phyloP scores from a whole-genome alignment of 148 eudicot genomes.

The Fagopyrum esculentum region DNA sequence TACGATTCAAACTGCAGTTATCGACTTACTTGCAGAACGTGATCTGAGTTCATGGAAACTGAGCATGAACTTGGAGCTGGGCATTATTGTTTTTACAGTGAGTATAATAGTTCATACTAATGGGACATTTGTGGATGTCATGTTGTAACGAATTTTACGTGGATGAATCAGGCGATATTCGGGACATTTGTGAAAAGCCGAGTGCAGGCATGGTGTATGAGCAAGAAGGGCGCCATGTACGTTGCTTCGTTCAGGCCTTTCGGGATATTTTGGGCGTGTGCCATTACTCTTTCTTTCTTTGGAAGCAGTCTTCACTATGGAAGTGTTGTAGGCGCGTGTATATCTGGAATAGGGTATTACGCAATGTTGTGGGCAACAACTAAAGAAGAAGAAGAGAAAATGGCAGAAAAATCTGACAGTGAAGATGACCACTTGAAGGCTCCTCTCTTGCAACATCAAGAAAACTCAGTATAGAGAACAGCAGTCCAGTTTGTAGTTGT shows the following conservation, averaged over 20 bases:
- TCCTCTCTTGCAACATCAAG: slow-evolving; percentile 27
- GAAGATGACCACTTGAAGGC: slow-evolving; percentile 18
- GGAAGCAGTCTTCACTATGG: slow-evolving; percentile 66
- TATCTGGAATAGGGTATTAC: slow-evolving; percentile 56
- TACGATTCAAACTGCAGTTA: slow-evolving; percentile 49
- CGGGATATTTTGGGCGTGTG: slow-evolving; percentile 61
- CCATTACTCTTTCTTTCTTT: slow-evolving; percentile 54
- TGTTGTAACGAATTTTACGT: not conserved
- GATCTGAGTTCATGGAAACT: slow-evolving; percentile 56
- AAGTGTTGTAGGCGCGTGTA: slow-evolving; percentile 58
- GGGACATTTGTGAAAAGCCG: slow-evolving; percentile 58
- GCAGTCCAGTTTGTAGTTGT: too few species aligned
- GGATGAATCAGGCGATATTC: slow-evolving; percentile 33
- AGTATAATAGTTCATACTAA: not conserved
- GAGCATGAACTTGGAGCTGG: slow-evolving; percentile 45
- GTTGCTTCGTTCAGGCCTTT: slow-evolving; percentile 64
- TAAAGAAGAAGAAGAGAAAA: slow-evolving; percentile 33
- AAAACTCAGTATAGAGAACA: not conserved
- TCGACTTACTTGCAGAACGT: slow-evolving; percentile 45
- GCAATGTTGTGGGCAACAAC: slow-evolving; percentile 54
- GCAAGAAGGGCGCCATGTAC: slow-evolving; percentile 52
- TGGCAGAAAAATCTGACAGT: not conserved
- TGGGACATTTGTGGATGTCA: not conserved
- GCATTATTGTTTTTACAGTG: slow-evolving; percentile 50
- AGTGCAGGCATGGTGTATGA: slow-evolving; percentile 60